Evolutionary conservation across 345 rosid species (phyloP), one percentile per base, ranked within the genome.

Genomic region (Salix dunnii): DNA sequence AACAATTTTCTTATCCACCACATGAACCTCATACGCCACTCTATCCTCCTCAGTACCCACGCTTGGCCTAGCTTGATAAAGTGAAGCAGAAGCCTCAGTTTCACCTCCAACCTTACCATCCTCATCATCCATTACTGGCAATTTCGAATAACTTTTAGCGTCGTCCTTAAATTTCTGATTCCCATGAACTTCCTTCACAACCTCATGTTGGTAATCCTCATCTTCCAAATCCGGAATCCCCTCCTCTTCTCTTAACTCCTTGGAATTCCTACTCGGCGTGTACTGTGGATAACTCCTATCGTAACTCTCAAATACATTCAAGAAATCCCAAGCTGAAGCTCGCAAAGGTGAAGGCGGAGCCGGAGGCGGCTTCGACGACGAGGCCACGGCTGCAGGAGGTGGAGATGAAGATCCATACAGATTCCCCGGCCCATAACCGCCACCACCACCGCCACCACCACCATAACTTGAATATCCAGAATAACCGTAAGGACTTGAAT

Each of bases 211-310:
- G 14, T 70, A 83, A 73, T 89, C 89, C 68, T 90, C 98, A 11
- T 94, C 94, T 83, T 96, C 99, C 83, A 96, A 84, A 72, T 96
- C 99, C 72, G 99, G 99, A 6, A 96, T 94, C 63, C 97, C 98
- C 74, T 96, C 99, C 80, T 87, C 96, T 48, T 96, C 97, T 70
- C 99, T 87, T 62, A 91, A 68, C 62, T 93, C 98, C 81, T 82
- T 90, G 2, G 88, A 96, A 72, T 96, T 86, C 84, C 94, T 74
- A 72, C 87, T 88, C 23, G 97, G 91, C 21, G 90, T 82, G 51
- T 89, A 84, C 36, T 84, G 51, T 14, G 84, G 82, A 58, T 88
- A 87, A 36, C 49, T 82, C 78, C 79, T 90, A n/a, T 90, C 94
- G 61, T 79, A 68, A 53, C 78, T 79, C 67, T 83, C 88, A 21